phyloP scores from a whole-genome alignment of 495 filamentous ascomycete genomes.

The Usnea hakonensis region DNA sequence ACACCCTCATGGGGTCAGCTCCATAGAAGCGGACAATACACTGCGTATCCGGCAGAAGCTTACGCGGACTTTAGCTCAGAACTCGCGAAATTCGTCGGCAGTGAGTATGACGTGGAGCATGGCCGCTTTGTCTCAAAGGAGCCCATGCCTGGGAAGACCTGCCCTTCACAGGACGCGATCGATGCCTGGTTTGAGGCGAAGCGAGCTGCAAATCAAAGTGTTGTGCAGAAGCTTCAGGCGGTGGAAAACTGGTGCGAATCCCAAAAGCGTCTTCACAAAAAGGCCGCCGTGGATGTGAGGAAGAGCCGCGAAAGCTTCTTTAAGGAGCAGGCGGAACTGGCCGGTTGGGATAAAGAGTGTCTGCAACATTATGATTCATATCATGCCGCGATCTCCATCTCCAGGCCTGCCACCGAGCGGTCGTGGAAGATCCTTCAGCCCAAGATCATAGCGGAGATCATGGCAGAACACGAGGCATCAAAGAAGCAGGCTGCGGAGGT shows the following conservation, averaged over 20 bases:
- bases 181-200: slow-evolving; percentile 18
- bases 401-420: not conserved
- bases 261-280: not conserved
- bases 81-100: slow-evolving; percentile 1
- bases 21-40: slow-evolving; percentile 7
- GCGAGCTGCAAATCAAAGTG: slow-evolving; percentile 8
- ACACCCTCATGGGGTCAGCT: slow-evolving; percentile 3
- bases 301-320: slow-evolving; percentile 12
- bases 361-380: slow-evolving; percentile 19
- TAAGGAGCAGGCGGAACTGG: slow-evolving; percentile 4
- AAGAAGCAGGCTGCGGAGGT: too few species aligned
- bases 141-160: not conserved
- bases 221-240: slow-evolving; percentile 19
- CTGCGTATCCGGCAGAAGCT: slow-evolving; percentile 5
- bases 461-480: not conserved
- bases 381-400: slow-evolving; percentile 16
- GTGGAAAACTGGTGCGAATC: slow-evolving; percentile 23
- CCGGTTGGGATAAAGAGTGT: not conserved
- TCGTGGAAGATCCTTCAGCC: not conserved
- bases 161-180: slow-evolving; percentile 14
- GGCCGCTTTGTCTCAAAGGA: not conserved
- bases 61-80: slow-evolving; percentile 10
- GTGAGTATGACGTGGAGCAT: not conserved
- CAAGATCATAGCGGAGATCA: not conserved
- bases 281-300: slow-evolving; percentile 1